These are phyloP conservation scores for Cyberlindnera subsufficiens DNA, from an alignment of 805 yeast species.

Conservation along the genomic window DNA sequence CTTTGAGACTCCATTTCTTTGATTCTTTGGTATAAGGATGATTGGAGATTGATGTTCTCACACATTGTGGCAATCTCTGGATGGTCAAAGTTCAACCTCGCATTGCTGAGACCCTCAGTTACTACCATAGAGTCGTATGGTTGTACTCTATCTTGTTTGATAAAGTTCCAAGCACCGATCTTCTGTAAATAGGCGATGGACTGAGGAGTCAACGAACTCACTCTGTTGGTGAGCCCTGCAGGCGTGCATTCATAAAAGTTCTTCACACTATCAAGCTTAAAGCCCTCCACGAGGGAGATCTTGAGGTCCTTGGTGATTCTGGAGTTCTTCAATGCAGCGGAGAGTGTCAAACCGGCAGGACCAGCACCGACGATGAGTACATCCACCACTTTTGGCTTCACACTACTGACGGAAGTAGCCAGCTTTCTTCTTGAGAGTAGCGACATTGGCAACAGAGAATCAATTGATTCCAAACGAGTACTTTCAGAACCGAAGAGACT, in stretches of 20 bases:
- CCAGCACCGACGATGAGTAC: conserved; percentile 94
- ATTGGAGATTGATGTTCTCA: conserved; percentile 81
- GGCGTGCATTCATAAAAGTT: conserved; percentile 34
- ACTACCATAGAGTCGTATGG: conserved; percentile 78
- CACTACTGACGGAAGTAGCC: conserved; percentile 11
- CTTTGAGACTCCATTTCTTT: conserved; percentile 31
- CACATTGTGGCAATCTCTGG: conserved; percentile 75
- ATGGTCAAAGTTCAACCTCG: conserved; percentile 67
- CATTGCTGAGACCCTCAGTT: conserved; percentile 74
- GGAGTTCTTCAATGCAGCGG: conserved; percentile 73
- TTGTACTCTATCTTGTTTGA: conserved; percentile 66
- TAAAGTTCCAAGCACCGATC: conserved; percentile 73
- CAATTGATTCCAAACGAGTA: no score
- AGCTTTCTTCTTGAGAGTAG: conserved; percentile 19
- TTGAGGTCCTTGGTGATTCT: conserved; percentile 52
- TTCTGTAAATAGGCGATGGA: conserved; percentile 58
- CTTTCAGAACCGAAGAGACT: no score
- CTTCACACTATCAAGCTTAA: conserved; percentile 46
- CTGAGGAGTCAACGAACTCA: conserved; percentile 80
- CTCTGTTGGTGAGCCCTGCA: conserved; percentile 64
- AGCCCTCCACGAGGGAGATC: conserved; percentile 71
- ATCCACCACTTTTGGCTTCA: conserved; percentile 38
- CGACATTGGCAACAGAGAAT: conserved; percentile 7
- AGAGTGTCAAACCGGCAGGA: conserved; percentile 88
- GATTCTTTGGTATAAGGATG: conserved; percentile 55